Evolutionary conservation across 2,329 filamentous ascomycete genomes (phyloP).

Genomic region (Calonectria montana): DNA sequence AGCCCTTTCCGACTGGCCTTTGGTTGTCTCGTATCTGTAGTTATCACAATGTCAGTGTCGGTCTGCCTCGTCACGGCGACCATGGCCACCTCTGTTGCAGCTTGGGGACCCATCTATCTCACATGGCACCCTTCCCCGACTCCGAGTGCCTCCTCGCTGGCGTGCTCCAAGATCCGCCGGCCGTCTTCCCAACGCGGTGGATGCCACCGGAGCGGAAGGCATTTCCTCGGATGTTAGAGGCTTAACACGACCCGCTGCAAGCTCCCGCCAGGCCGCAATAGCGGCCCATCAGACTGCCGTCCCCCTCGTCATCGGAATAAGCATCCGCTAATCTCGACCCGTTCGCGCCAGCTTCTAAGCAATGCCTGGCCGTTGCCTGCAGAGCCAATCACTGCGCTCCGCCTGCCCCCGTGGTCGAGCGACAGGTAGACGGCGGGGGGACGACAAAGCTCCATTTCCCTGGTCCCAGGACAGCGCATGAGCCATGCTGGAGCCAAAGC

Average conservation of each 20-base stretch:
- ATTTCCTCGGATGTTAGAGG: background rate
- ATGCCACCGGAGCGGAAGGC: background rate
- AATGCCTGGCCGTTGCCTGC: constrained; percentile 21
- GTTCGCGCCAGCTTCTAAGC: constrained; percentile 30
- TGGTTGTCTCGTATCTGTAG: background rate
- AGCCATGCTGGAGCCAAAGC: background rate
- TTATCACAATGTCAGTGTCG: background rate
- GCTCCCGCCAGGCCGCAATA: constrained; percentile 6
- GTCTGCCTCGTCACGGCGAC: constrained; percentile 1
- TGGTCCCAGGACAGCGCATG: constrained; percentile 5
- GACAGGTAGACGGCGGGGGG: constrained; percentile 38
- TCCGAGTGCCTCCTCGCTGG: background rate
- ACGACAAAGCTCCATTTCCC: constrained; percentile 3
- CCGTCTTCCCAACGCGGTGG: constrained; percentile 5
- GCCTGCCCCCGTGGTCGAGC: constrained; percentile 47
- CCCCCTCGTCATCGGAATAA: constrained; percentile 32
- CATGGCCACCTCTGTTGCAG: background rate
- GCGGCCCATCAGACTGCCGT: background rate
- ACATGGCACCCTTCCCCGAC: constrained; percentile 5
- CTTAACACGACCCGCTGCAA: accelerated
- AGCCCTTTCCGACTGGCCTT: background rate
- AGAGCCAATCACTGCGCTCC: constrained; percentile 44
- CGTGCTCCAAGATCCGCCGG: background rate
- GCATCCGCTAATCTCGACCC: constrained; percentile 43
- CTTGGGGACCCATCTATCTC: background rate